Conservation (phyloP, 768 basidiomycete species). For the Lanmaoa pseudosensibilis region DNA sequence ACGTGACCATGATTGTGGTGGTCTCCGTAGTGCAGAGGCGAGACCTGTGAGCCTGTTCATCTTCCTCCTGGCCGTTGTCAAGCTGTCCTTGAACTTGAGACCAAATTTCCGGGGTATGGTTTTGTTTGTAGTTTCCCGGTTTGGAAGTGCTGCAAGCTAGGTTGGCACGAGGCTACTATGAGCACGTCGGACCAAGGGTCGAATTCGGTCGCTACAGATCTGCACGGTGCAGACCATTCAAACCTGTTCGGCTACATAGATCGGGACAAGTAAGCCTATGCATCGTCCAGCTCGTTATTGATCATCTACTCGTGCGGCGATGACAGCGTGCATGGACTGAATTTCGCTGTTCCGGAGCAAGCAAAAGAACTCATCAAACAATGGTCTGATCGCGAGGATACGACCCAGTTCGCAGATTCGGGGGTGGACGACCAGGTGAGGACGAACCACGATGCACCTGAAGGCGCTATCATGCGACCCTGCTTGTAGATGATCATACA, state of each 20-base stretch:
- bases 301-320: not conserved
- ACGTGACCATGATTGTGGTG: conserved; percentile 7
- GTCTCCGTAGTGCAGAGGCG: conserved; percentile 11
- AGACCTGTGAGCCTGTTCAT: conserved; percentile 33
- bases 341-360: conserved; percentile 77
- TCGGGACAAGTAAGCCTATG: conserved; percentile 54
- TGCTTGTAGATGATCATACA: conserved; percentile 69
- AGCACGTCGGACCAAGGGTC: conserved; percentile 24
- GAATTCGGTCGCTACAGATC: conserved; percentile 46
- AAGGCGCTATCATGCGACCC: conserved; percentile 15
- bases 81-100: not conserved
- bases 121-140: conserved; percentile 22
- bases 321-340: conserved; percentile 74
- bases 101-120: conserved; percentile 18
- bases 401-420: conserved; percentile 64
- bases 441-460: conserved; percentile 2
- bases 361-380: conserved; percentile 77
- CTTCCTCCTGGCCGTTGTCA: not conserved
- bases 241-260: conserved; percentile 64
- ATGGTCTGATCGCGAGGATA: conserved; percentile 77
- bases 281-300: not conserved
- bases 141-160: conserved; percentile 10
- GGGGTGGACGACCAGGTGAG: conserved; percentile 83
- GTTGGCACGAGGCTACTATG: conserved; percentile 6
- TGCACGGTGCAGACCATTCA: conserved; percentile 48